Base-by-base conservation (phyloP, 1,284 basidiomycete genomes). In the Albatrellus sp. region DNA sequence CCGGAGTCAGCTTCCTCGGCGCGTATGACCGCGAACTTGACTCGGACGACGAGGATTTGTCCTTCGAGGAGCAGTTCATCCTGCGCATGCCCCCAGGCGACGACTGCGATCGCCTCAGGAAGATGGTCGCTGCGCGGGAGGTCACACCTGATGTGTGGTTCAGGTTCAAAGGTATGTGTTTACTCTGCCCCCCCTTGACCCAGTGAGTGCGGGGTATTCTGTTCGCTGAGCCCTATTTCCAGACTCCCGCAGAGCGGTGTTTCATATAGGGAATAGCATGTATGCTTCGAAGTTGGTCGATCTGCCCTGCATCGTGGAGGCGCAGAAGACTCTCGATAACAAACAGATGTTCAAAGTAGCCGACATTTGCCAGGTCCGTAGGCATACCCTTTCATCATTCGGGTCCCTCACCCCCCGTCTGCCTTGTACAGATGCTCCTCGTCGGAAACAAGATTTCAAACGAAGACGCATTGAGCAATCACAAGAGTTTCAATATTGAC, bases 261-360 rank as follows among this genome's bases (percentile, higher is more conserved):
- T 99, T 60, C 89, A 93, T 60, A 75, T 94, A 28, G 87, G 85
- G 16, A 80, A 81, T 50, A 79, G 73, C 43, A 72, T 79, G 1
- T 97, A 93, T 58, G 76, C 87, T 16, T 80, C 96, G 17, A 98
- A 98, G 63, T 76, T 99, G 8, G 96, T 98, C 46, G 96, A 99
- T 62, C 67, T 99, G 44, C 96, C 96, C 1, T 88, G 87, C 60
- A 80, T 99, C 46, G 76, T 96, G 50, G 96, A 99, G 61, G 80
- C 90, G 17, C 93, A 98, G 64, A 98, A 98, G 70, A 96, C 93
- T 1, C 66, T 96, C 42, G 94, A 98, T 64, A 90, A 85, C 60
- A 90, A 92, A 59, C 88, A 93, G 57, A 85, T 98, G 75, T 97
- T 98, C 72, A 99, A 99, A 65, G 87, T 96, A 1, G 92, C 92